Conservation (phyloP, 768 basidiomycete species). For the Xanthoconium stramineum region DNA sequence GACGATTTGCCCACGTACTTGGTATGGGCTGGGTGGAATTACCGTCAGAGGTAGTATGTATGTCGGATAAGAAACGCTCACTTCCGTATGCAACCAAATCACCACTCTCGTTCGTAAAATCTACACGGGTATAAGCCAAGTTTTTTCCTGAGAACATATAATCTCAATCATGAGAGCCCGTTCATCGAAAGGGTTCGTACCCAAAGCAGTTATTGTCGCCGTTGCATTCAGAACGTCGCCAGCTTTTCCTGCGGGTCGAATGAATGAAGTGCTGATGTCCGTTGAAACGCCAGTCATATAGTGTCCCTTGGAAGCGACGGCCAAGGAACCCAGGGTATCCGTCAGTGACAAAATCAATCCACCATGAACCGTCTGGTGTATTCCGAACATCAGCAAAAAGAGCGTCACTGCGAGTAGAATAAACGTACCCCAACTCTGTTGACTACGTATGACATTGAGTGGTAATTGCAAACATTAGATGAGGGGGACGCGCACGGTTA, state of each 20-base stretch:
- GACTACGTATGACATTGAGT: slow-evolving; percentile 40
- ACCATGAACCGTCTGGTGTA: slow-evolving; percentile 62
- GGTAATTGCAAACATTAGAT: not conserved
- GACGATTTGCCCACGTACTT: slow-evolving; percentile 78
- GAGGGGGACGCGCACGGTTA: slow-evolving; percentile 49
- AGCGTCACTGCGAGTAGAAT: not conserved
- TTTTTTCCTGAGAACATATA: slow-evolving; percentile 54
- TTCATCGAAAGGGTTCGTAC: slow-evolving; percentile 30
- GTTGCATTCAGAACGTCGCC: slow-evolving; percentile 67
- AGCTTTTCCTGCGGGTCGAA: slow-evolving; percentile 67
- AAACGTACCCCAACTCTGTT: slow-evolving; percentile 75
- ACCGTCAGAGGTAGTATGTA: not conserved
- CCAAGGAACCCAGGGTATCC: slow-evolving; percentile 81
- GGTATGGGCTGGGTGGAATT: slow-evolving; percentile 60
- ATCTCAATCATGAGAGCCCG: not conserved
- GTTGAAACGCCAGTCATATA: slow-evolving; percentile 89
- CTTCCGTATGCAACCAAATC: slow-evolving; percentile 80
- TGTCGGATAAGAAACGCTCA: slow-evolving; percentile 33
- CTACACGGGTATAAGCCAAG: slow-evolving; percentile 77
- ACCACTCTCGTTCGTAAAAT: slow-evolving; percentile 64
- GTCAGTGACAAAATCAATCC: slow-evolving; percentile 80
- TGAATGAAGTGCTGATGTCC: slow-evolving; percentile 75
- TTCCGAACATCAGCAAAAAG: not conserved
- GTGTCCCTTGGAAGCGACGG: slow-evolving; percentile 77
- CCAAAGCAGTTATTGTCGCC: slow-evolving; percentile 67